Percentiles rank a stretch among this genome's conserved stretches.
These are phyloP conservation scores for Plasmodium cynomolgi DNA, from an alignment of 169 alveolate species.

Conservation along the genomic window DNA sequence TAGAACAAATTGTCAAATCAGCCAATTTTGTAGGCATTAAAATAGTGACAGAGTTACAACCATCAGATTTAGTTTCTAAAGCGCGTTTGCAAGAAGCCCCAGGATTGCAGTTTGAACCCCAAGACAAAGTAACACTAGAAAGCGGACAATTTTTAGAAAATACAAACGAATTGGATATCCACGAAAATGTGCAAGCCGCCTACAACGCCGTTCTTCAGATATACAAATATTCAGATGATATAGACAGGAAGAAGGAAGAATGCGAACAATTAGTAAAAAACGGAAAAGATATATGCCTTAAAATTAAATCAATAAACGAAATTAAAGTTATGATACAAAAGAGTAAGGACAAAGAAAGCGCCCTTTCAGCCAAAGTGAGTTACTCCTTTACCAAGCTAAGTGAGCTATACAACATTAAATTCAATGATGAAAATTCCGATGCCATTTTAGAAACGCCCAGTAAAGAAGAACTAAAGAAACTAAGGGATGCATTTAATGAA, in stretches of 20 bases:
- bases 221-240: conserved; percentile 8
- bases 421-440: background rate
- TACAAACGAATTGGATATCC: background rate
- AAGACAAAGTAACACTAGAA: background rate
- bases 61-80: background rate
- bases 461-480: background rate
- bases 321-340: background rate
- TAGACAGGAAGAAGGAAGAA: background rate
- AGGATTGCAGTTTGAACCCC: background rate
- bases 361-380: background rate
- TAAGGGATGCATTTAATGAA: background rate
- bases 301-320: background rate
- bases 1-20: background rate
- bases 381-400: background rate
- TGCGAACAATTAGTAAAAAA: background rate
- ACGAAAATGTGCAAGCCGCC: background rate
- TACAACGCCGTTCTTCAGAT: background rate
- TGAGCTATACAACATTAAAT: background rate
- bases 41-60: background rate
- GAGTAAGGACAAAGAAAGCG: background rate
- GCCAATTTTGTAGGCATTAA: conserved; percentile 2
- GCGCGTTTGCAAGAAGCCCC: background rate
- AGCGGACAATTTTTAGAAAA: background rate
- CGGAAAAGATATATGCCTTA: background rate
- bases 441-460: background rate